Conservation (phyloP, 225 moss, liverwort and hornwort species). For the Asterella californica region DNA sequence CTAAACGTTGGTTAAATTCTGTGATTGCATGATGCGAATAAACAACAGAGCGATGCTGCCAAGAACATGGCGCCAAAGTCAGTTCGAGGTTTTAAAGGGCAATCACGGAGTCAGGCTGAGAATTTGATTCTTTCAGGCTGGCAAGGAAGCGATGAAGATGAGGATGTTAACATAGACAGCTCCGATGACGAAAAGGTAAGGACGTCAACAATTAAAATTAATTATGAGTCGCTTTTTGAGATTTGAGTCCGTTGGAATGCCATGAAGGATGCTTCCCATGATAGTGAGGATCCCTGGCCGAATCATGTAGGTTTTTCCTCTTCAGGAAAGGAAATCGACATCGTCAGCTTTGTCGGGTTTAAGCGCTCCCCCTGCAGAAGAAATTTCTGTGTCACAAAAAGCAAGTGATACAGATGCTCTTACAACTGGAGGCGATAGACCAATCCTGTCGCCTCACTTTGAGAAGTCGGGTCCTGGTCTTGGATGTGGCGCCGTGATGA, state of each 20-base stretch:
- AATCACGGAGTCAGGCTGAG: background rate
- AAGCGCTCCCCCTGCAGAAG: background rate
- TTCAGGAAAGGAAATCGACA: background rate
- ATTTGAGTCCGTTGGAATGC: background rate
- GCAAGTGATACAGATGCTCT: background rate
- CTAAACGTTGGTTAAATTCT: background rate
- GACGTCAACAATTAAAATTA: too few relatives aligned
- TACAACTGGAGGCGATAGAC: background rate
- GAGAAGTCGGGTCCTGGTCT: conserved; percentile 4
- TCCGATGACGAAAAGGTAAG: conserved; percentile 33
- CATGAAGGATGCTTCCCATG: background rate
- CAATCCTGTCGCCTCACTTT: background rate
- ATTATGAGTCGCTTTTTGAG: background rate
- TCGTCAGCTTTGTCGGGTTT: background rate
- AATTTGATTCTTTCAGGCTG: conserved; percentile 35
- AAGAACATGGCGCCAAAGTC: conserved; percentile 28
- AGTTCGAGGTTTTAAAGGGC: conserved; percentile 3
- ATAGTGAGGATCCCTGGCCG: background rate
- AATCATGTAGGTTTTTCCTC: background rate
- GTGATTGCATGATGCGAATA: background rate
- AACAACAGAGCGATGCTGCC: conserved; percentile 28
- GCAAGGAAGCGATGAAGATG: conserved; percentile 37
- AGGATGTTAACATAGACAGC: conserved; percentile 36
- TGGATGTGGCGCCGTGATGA: conserved; percentile 11
- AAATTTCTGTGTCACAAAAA: background rate